phyloP scores from a whole-genome alignment of 1,284 basidiomycete genomes.

The Tetrapyrgos nigripes region DNA sequence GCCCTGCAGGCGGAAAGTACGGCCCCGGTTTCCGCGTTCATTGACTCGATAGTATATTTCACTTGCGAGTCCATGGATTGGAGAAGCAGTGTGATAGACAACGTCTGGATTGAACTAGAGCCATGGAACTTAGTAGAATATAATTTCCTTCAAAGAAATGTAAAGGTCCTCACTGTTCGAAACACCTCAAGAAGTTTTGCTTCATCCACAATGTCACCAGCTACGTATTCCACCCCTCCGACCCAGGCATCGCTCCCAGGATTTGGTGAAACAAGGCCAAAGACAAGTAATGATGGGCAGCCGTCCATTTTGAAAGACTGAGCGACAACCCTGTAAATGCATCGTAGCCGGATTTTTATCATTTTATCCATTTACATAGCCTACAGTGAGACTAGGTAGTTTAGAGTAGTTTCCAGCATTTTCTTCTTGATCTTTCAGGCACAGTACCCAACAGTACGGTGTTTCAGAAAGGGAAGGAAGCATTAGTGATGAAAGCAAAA shows the following conservation, averaged over 20 bases:
- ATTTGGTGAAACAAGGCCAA: conserved; percentile 45
- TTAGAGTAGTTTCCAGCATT: too few relatives aligned
- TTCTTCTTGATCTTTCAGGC: too few relatives aligned
- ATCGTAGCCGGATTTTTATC: too few relatives aligned
- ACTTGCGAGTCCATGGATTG: conserved; percentile 42
- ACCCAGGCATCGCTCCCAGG: conserved; percentile 48
- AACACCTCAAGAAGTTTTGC: conserved; percentile 45
- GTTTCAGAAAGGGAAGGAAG: too few relatives aligned
- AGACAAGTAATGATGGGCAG: conserved; percentile 31
- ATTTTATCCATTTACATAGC: too few relatives aligned
- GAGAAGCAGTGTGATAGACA: conserved; percentile 68
- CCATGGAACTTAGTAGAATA: background rate
- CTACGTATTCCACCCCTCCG: conserved; percentile 47
- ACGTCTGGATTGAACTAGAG: conserved; percentile 40
- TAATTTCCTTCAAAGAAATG: background rate
- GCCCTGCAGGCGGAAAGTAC: conserved; percentile 51
- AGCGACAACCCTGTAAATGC: too few relatives aligned
- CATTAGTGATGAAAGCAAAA: too few relatives aligned
- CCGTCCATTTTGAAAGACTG: background rate
- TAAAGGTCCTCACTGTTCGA: conserved; percentile 38
- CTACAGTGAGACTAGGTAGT: too few relatives aligned
- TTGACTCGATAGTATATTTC: conserved; percentile 64
- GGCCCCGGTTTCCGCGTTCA: conserved; percentile 58
- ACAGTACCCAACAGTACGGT: too few relatives aligned
- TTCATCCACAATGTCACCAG: conserved; percentile 51